Percentiles rank a stretch among this genome's conserved stretches.
These are phyloP conservation scores for Phytophthora pisi DNA, from an alignment of 352 stramenopile genomes.

Conservation along the genomic window DNA sequence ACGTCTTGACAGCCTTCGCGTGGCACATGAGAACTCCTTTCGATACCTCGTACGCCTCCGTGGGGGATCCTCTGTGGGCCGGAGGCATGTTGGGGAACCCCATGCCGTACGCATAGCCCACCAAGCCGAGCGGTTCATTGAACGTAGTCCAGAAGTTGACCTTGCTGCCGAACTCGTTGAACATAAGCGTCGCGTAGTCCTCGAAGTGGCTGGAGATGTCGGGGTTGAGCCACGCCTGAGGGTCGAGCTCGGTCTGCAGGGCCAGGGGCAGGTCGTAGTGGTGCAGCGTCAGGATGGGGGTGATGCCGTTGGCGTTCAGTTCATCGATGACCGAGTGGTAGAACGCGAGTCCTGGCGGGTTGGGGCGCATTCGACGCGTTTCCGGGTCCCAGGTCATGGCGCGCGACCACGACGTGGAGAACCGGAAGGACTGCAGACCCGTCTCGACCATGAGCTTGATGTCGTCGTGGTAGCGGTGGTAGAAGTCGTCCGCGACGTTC, in stretches of 20 bases:
- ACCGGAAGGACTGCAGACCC: conserved; percentile 92
- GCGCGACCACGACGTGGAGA: conserved; percentile 92
- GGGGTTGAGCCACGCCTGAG: conserved; percentile 51
- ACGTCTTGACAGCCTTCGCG: conserved; percentile 83
- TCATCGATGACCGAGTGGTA: conserved; percentile 92
- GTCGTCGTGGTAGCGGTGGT: conserved; percentile 90
- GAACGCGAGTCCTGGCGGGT: conserved; percentile 88
- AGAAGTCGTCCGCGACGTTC: conserved; percentile 93
- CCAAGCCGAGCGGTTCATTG: conserved; percentile 92
- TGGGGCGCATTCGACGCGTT: conserved; percentile 53
- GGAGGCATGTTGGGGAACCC: conserved; percentile 52
- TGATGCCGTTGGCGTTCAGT: conserved; percentile 77
- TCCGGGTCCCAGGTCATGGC: conserved; percentile 82
- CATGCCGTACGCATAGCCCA: conserved; percentile 87
- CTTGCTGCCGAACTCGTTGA: conserved; percentile 90
- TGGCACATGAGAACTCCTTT: conserved; percentile 94
- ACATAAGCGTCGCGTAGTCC: conserved; percentile 89
- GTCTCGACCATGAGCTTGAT: conserved; percentile 91
- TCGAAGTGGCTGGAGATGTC: conserved; percentile 71
- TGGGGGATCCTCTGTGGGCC: conserved; percentile 34
- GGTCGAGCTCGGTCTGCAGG: conserved; percentile 74
- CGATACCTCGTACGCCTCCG: conserved; percentile 51
- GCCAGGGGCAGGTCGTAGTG: conserved; percentile 94
- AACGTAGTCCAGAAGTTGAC: conserved; percentile 95
- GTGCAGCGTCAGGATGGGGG: conserved; percentile 92